A percentile compares a stretch with the other conserved stretches of the same genome.
phyloP scores from a whole-genome alignment of 768 basidiomycete genomes.

The Psilocybe cyanescens region DNA sequence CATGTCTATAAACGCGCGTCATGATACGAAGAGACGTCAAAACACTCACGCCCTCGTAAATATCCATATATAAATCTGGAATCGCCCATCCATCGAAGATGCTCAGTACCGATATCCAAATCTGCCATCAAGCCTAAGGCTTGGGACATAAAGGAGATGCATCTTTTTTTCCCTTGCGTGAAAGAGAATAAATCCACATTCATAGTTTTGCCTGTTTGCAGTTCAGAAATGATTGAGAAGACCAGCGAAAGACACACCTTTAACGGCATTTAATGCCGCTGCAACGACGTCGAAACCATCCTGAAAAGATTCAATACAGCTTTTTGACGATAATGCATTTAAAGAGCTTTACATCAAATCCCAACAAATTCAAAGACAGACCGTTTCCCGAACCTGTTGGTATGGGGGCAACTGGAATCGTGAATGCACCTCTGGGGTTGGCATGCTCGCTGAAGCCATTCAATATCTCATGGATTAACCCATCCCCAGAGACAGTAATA shows the following conservation, averaged over 20 bases:
- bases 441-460: constrained; percentile 79
- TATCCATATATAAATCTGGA: constrained; percentile 76
- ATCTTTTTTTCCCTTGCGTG: constrained; percentile 63
- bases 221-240: not conserved
- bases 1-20: not conserved
- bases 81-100: constrained; percentile 88
- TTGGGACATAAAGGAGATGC: constrained; percentile 84
- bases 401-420: constrained; percentile 74
- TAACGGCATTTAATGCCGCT: constrained; percentile 80
- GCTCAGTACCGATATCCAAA: constrained; percentile 81
- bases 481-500: constrained; percentile 82
- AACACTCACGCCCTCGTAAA: constrained; percentile 62
- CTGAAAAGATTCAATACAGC: constrained; percentile 31
- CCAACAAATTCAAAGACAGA: constrained; percentile 72
- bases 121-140: constrained; percentile 86
- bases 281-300: constrained; percentile 72
- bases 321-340: not conserved
- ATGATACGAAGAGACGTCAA: not conserved
- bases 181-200: constrained; percentile 78
- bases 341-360: constrained; percentile 49
- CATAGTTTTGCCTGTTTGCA: constrained; percentile 64
- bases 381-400: constrained; percentile 87
- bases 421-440: constrained; percentile 62
- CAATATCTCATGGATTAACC: constrained; percentile 79
- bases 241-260: constrained; percentile 50